Conservation (phyloP, 1,284 basidiomycete genomes). For the Microbotryum silenes-acaulis region DNA sequence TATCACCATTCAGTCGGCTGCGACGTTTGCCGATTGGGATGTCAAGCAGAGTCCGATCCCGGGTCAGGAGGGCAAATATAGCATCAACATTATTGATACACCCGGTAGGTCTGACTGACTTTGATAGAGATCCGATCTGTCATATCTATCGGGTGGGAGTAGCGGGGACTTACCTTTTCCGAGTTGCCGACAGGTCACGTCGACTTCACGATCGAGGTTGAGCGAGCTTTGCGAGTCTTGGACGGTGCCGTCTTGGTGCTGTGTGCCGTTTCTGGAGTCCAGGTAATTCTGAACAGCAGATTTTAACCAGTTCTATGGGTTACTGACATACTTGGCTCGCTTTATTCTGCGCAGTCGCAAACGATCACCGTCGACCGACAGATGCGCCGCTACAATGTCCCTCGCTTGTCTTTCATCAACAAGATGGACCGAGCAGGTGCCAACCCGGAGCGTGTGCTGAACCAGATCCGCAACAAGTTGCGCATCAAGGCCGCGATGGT, state of each 20-base stretch:
- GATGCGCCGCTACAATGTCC: slow-evolving; percentile 94
- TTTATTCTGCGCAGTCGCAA: slow-evolving; percentile 58
- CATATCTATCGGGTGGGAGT: no score
- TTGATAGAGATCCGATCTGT: neutral
- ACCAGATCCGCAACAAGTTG: slow-evolving; percentile 86
- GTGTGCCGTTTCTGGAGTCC: slow-evolving; percentile 94
- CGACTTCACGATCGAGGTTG: slow-evolving; percentile 99
- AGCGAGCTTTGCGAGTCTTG: slow-evolving; percentile 88
- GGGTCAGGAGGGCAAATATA: slow-evolving; percentile 66
- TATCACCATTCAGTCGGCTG: slow-evolving; percentile 97
- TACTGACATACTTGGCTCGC: neutral
- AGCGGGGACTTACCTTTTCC: no score
- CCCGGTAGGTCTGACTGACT: slow-evolving; percentile 54
- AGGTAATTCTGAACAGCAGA: slow-evolving; percentile 48
- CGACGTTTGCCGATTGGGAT: slow-evolving; percentile 96
- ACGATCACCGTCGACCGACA: slow-evolving; percentile 98
- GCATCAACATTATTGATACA: slow-evolving; percentile 98
- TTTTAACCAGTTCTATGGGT: no score
- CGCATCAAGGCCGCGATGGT: slow-evolving; percentile 91
- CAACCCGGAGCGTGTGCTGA: slow-evolving; percentile 91
- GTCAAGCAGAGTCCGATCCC: slow-evolving; percentile 39
- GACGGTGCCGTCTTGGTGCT: slow-evolving; percentile 95
- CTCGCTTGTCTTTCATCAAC: slow-evolving; percentile 94
- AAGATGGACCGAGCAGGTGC: slow-evolving; percentile 99
- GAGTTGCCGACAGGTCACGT: slow-evolving; percentile 64